Base-by-base conservation (phyloP, 1,284 basidiomycete genomes). In the Rhodotorula sp. region DNA sequence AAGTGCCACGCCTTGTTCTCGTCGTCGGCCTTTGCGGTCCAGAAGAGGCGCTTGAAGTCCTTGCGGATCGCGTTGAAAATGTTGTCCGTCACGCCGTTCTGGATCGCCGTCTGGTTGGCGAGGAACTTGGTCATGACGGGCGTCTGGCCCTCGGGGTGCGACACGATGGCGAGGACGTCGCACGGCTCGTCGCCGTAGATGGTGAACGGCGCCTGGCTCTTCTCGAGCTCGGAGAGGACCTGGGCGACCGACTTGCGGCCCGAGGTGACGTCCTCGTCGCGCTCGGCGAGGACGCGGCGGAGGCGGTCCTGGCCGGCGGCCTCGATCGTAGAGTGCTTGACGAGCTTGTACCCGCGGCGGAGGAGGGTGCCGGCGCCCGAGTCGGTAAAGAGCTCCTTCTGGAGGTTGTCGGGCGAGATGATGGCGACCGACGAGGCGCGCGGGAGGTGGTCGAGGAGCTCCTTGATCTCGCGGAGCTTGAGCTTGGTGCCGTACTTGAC, bases 401-500 rank as follows among this genome's bases (percentile, higher is more conserved):
- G 97, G 48, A 99, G 88, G 80, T 90, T 88, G 77, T 92, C 87
- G 67, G 95, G 89, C 62, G 92, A 93, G 84, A 99, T 99, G 84
- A 99, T 95, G 75, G 96, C 96, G 67, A 99, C 96, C 57, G 94
- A 97, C 27, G 96, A 97, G 5, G 97, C 92, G 76, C 97, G 93
- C 46, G 97, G 96, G 71, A 99, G 92, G 83, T 97, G 91, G 82
- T 99, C 97, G 67, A 99, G 88, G 59, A 99, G 89, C 81, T 99
- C 96, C 84, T 99, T 99, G 87, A 99, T 98, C 83, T 99, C 96
- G 77, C 96, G 91, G 64, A 99, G 87, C 85, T 99, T 99, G 83
- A 99, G 91, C 84, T 99, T 99, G 78, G 97, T 99, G 76, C 96
- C 96, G 81, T 90, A 98, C 83, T 97, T 97, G 84, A 99, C 96